A percentile compares a stretch with the other conserved stretches of the same genome.
These are phyloP conservation scores for Schizophyllum amplum DNA, from an alignment of 1,284 basidiomycete genomes.

Conservation along the genomic window DNA sequence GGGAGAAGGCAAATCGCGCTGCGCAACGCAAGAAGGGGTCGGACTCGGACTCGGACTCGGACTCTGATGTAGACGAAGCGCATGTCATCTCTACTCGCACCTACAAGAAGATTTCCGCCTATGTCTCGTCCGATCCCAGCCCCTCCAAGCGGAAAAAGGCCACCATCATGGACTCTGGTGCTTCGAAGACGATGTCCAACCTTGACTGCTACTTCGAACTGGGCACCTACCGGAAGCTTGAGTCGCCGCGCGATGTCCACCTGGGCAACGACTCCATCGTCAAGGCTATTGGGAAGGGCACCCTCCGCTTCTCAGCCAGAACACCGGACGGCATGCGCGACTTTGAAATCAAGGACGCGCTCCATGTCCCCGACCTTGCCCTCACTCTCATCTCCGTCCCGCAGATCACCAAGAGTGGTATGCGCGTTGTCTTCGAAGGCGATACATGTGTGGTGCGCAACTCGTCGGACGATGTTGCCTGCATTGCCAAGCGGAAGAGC, in stretches of 20 bases:
- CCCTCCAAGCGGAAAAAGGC: no score
- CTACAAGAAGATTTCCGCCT: no score
- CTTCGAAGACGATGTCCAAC: not conserved
- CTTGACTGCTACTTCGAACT: not conserved
- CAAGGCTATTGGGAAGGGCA: slow-evolving; percentile 13
- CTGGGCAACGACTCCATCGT: slow-evolving; percentile 11
- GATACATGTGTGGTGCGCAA: no score
- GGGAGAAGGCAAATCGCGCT: no score
- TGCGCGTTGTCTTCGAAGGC: not conserved
- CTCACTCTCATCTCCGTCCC: not conserved
- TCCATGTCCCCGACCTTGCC: not conserved
- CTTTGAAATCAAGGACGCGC: not conserved
- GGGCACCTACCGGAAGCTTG: not conserved
- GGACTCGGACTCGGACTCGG: no score
- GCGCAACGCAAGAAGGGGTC: no score
- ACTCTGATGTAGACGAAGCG: no score
- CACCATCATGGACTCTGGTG: slow-evolving; percentile 1
- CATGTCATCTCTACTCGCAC: no score
- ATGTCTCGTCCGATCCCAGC: no score
- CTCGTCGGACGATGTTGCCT: no score
- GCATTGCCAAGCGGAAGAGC: no score
- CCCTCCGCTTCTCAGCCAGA: not conserved
- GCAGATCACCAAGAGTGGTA: not conserved
- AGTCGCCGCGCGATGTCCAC: not conserved
- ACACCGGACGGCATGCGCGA: not conserved